Conservation (phyloP, 139 green algal genomes). For the Chlorella sp. region DNA sequence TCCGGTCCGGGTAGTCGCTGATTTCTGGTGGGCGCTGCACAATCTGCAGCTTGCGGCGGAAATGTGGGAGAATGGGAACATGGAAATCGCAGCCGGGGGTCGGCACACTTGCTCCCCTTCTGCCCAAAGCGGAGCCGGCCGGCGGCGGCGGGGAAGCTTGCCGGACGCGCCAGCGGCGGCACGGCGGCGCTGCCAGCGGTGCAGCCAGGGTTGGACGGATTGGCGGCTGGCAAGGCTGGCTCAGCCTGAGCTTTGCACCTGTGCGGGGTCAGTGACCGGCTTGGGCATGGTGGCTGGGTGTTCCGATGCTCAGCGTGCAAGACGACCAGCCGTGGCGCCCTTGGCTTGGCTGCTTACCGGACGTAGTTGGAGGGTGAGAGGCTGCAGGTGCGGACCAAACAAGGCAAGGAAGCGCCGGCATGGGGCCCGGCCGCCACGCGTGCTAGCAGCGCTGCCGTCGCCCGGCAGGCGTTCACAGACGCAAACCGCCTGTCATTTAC, state of each 20-base stretch:
- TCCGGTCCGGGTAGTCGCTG: conserved; percentile 8
- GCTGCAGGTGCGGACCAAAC: too few species aligned
- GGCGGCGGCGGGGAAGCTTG: background rate
- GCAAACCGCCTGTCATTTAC: too few species aligned
- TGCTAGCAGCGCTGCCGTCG: too few species aligned
- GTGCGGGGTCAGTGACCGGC: background rate
- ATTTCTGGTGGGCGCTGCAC: conserved; percentile 12
- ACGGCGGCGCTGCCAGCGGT: background rate
- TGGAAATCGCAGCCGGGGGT: background rate
- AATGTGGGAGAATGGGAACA: background rate
- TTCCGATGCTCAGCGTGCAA: too few species aligned
- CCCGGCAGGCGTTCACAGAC: too few species aligned
- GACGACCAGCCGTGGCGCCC: too few species aligned
- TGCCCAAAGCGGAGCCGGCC: background rate
- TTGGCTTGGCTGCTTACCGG: too few species aligned
- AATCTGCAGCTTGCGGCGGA: background rate
- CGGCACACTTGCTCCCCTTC: background rate
- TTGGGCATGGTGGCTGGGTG: conserved; percentile 1
- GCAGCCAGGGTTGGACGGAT: background rate
- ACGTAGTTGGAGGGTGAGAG: too few species aligned
- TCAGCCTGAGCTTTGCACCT: background rate
- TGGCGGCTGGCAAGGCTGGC: background rate
- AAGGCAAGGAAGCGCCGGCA: too few species aligned
- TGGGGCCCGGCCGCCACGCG: too few species aligned
- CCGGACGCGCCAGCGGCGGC: background rate